These are phyloP conservation scores for Pseudogymnoascus sp. DNA, from an alignment of 2,329 filamentous ascomycete genomes.

Conservation along the genomic window DNA sequence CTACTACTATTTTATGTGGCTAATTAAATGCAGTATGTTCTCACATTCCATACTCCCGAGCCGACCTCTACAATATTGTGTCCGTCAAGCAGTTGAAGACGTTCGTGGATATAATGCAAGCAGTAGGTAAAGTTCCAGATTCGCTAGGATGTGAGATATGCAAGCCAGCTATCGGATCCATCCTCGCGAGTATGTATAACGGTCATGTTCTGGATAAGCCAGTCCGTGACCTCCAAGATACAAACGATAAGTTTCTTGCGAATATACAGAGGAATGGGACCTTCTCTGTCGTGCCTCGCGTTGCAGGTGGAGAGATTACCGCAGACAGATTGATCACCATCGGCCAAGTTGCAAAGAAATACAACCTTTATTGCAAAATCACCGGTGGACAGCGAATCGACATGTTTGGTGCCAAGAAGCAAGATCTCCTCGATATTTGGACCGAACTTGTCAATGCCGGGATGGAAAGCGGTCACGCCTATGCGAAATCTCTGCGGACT, in stretches of 20 bases:
- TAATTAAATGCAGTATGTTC: slow-evolving; percentile 47
- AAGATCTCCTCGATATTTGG: slow-evolving; percentile 79
- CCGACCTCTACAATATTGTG: slow-evolving; percentile 84
- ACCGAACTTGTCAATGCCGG: slow-evolving; percentile 69
- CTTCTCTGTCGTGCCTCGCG: slow-evolving; percentile 77
- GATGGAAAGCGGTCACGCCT: slow-evolving; percentile 85
- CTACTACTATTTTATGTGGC: slow-evolving; percentile 18
- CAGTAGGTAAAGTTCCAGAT: slow-evolving; percentile 59
- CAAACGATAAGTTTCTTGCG: slow-evolving; percentile 78
- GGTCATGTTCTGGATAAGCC: slow-evolving; percentile 67
- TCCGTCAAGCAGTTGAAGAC: slow-evolving; percentile 69
- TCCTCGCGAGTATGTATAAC: slow-evolving; percentile 76
- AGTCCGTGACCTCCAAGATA: slow-evolving; percentile 72
- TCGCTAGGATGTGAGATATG: slow-evolving; percentile 81
- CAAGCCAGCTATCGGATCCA: slow-evolving; percentile 74
- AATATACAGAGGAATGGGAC: slow-evolving; percentile 91
- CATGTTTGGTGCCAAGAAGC: slow-evolving; percentile 84
- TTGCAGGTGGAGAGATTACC: slow-evolving; percentile 79
- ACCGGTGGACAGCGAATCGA: slow-evolving; percentile 88
- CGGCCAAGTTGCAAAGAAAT: slow-evolving; percentile 76
- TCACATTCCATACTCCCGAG: slow-evolving; percentile 75
- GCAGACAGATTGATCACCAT: slow-evolving; percentile 78
- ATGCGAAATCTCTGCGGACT: slow-evolving; percentile 79
- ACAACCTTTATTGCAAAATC: slow-evolving; percentile 81
- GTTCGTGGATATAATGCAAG: slow-evolving; percentile 68